Percentiles rank a stretch among this genome's conserved stretches.
Evolutionary conservation across 768 basidiomycete species (phyloP).

Genomic region (Mycena leptocephala): DNA sequence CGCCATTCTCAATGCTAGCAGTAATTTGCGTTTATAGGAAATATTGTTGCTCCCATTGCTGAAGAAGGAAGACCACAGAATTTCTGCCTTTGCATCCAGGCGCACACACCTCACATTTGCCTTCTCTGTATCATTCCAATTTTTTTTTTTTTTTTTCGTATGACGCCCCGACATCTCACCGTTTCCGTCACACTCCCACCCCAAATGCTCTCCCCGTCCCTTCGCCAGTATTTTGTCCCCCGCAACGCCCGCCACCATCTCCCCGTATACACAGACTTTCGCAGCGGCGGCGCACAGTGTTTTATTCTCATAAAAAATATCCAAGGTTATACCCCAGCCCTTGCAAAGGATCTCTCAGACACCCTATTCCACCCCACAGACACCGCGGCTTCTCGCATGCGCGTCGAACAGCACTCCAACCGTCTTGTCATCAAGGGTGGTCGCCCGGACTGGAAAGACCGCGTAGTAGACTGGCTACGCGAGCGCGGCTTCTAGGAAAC

Average conservation of each 20-base stretch:
- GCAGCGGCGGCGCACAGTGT: conserved; percentile 75
- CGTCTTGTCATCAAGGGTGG: conserved; percentile 77
- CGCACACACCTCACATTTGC: too few species aligned
- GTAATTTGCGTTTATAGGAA: too few species aligned
- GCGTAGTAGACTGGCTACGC: conserved; percentile 76
- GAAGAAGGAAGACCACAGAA: too few species aligned
- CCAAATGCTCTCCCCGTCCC: background rate
- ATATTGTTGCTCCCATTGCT: too few species aligned
- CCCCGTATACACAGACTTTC: conserved; percentile 84
- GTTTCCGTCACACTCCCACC: too few species aligned
- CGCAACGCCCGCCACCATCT: conserved; percentile 79
- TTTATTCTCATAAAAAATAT: conserved; percentile 78
- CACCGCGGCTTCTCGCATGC: conserved; percentile 64
- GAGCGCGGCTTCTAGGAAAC: conserved; percentile 72
- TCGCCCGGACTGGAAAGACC: conserved; percentile 65
- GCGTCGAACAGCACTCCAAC: conserved; percentile 63
- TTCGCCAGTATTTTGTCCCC: conserved; percentile 68
- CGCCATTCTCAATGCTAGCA: too few species aligned
- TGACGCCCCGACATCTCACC: too few species aligned
- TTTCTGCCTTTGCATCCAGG: too few species aligned
- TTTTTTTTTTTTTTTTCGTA: too few species aligned
- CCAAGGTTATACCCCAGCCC: conserved; percentile 72
- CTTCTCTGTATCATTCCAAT: too few species aligned
- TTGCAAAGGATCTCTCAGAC: conserved; percentile 70
- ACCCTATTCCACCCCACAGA: conserved; percentile 67